Evolutionary conservation across 2,329 filamentous ascomycete genomes (phyloP), one percentile per base, ranked within the genome.

Genomic region (Emergomyces africanus): DNA sequence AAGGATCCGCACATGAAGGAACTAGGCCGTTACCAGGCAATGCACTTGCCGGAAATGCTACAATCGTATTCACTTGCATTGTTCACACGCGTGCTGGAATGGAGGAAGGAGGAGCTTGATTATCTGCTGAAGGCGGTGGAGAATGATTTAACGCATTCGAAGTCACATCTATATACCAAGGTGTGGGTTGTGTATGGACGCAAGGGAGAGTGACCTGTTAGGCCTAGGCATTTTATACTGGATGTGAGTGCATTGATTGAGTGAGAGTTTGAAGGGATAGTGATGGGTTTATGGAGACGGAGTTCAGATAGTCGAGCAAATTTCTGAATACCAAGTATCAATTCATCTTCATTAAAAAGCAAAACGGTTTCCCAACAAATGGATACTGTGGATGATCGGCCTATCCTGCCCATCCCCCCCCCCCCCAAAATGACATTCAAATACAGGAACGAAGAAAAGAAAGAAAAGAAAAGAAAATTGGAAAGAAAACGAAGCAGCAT

Each of bases 31-130:
- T 54, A 41, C 15, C 48, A 61, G 41, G 50, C 30, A 14, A 54
- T 59, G 8, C 59, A 59, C 37, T n/a, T 62, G 54, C 41, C 61
- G 28, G 60, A 65, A 18, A 59, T 57, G 18, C 35, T 64, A 14
- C 49, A 63, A 33, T 63, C 61, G n/a, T 57, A 64, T 50, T 60
- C 59, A 15, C 57, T 61, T 9, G 59, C 59, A 28, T 30, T 61
- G 20, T 62, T 62, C 37, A 61, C 61, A 14, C 25, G 59, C 8
- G 61, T 61, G 25, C 37, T 62, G 42, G 59, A 53, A 1, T 61
- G 60, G 61, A 46, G 35, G 1, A 59, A 48, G 37, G 56, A 61
- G 28, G 59, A 62, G 50, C 50, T 61, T 20, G 57, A 62, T 28
- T 15, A 59, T 20, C 54, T 58, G 39, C 35, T 62, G 35, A 25